Percentiles rank a stretch among this genome's conserved stretches.
Evolutionary conservation across 2,329 filamentous ascomycete genomes (phyloP).

Genomic region (Fusarium sp.): DNA sequence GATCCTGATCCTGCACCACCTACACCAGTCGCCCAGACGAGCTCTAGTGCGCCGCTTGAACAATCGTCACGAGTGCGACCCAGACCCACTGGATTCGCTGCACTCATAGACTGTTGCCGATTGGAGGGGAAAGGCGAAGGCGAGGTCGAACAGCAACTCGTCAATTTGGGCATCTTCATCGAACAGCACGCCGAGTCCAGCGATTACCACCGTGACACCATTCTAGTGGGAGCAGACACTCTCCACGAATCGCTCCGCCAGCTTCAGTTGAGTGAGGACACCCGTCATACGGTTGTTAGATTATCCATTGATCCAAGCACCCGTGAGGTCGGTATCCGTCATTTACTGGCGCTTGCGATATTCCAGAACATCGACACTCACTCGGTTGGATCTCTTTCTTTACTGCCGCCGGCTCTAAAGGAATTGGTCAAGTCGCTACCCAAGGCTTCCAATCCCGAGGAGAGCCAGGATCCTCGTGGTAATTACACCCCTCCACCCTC

Average conservation of each 20-base stretch:
- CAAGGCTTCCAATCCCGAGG: background rate
- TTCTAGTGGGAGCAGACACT: background rate
- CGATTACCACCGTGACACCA: background rate
- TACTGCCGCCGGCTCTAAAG: background rate
- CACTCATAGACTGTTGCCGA: background rate
- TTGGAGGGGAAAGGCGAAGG: too few relatives aligned
- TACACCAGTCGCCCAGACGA: background rate
- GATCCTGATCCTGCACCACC: background rate
- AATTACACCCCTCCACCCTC: background rate
- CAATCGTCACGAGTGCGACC: background rate
- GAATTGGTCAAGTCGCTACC: background rate
- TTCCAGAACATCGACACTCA: background rate
- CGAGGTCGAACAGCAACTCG: background rate
- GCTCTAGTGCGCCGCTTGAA: background rate
- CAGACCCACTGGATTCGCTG: background rate
- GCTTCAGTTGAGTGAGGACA: background rate
- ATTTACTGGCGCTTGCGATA: background rate
- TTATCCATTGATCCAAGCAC: background rate
- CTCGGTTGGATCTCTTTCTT: background rate
- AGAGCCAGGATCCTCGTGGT: background rate
- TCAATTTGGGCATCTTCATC: background rate
- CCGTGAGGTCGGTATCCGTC: background rate
- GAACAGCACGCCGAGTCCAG: background rate
- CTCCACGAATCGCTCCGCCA: background rate
- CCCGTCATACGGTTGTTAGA: background rate